A percentile compares a stretch with the other conserved stretches of the same genome.
phyloP scores from a whole-genome alignment of 306 rosid genomes.

The Vicia faba region DNA sequence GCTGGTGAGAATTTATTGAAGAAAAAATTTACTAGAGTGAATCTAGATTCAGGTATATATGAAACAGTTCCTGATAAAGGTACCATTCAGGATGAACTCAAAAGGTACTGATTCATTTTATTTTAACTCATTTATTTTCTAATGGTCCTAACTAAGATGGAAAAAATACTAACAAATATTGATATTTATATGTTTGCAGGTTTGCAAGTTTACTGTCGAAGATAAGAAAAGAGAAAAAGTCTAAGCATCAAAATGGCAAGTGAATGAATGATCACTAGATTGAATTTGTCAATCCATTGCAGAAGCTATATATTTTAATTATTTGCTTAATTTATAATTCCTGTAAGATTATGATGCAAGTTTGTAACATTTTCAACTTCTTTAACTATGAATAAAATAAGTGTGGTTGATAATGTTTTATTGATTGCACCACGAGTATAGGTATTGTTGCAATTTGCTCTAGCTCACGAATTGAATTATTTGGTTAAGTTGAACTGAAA shows the following conservation, averaged over 20 bases:
- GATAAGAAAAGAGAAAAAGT: conserved; percentile 28
- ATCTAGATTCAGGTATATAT: too few relatives aligned
- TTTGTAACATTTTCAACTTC: conserved; percentile 1
- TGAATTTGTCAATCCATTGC: background rate
- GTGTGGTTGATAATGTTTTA: background rate
- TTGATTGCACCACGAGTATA: background rate
- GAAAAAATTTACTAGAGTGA: too few relatives aligned
- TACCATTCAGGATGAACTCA: too few relatives aligned
- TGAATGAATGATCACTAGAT: background rate
- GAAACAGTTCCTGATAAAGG: too few relatives aligned
- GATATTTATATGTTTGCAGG: conserved; percentile 28
- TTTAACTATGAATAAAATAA: background rate
- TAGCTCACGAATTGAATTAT: background rate
- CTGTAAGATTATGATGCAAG: background rate
- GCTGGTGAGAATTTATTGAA: too few relatives aligned
- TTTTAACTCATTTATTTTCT: too few relatives aligned
- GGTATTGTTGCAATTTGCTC: background rate
- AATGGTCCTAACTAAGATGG: too few relatives aligned
- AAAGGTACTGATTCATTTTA: too few relatives aligned
- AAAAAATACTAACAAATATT: too few relatives aligned
- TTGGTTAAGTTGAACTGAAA: background rate
- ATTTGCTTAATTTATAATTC: background rate
- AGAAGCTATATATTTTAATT: background rate
- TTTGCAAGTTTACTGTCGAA: conserved; percentile 36
- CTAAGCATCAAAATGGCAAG: background rate